phyloP scores from a whole-genome alignment of 305 asterid species.

The Fraxinus xanthoxyloides region DNA sequence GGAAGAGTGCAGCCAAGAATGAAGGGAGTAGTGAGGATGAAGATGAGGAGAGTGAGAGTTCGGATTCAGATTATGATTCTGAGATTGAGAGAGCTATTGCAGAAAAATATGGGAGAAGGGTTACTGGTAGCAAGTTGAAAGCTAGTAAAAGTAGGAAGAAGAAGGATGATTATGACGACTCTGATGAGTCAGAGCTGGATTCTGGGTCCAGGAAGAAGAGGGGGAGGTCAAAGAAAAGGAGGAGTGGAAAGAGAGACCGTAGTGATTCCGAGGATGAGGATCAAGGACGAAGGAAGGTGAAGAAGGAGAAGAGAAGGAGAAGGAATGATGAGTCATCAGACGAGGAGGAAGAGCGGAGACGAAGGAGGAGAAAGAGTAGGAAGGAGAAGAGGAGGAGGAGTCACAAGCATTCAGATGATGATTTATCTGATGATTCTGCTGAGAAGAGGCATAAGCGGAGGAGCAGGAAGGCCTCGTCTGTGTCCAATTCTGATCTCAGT shows the following conservation, averaged over 20 bases:
- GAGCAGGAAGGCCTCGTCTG: slow-evolving; percentile 41
- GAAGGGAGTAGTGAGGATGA: slow-evolving; percentile 47
- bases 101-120: slow-evolving; percentile 43
- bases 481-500: slow-evolving; percentile 52
- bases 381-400: slow-evolving; percentile 75
- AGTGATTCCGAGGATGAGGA: slow-evolving; percentile 64
- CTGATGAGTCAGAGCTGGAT: slow-evolving; percentile 35
- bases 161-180: slow-evolving; percentile 46
- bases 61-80: slow-evolving; percentile 84
- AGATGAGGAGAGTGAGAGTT: slow-evolving; percentile 67
- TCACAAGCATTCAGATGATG: slow-evolving; percentile 42
- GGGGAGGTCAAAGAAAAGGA: slow-evolving; percentile 64
- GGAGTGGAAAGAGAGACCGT: slow-evolving; percentile 51
- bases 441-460: slow-evolving; percentile 32
- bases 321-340: slow-evolving; percentile 53
- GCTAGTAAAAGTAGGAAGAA: slow-evolving; percentile 32
- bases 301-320: slow-evolving; percentile 57
- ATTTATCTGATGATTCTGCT: slow-evolving; percentile 50
- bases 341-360: slow-evolving; percentile 42
- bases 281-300: slow-evolving; percentile 51
- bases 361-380: slow-evolving; percentile 55
- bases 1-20: slow-evolving; percentile 24
- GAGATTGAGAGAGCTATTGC: slow-evolving; percentile 82
- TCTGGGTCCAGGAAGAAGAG: slow-evolving; percentile 30
- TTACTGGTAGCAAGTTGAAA: slow-evolving; percentile 32